Evolutionary conservation across 2,329 filamentous ascomycete genomes (phyloP).

Genomic region (Microsporum audouinii): DNA sequence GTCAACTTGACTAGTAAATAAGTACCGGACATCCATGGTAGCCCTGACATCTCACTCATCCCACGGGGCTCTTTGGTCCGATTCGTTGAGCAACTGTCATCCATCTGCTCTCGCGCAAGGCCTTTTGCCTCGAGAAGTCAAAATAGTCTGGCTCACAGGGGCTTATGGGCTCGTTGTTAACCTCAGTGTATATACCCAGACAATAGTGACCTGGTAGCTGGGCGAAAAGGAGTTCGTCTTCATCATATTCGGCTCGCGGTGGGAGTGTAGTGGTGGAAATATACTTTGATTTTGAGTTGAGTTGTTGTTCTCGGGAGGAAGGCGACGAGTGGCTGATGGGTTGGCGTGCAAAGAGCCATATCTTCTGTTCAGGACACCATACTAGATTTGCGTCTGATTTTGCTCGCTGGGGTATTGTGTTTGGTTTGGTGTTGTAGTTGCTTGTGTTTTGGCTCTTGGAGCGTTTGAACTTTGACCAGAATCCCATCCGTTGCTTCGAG

Average conservation of each 20-base stretch:
- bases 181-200: slow-evolving; percentile 5
- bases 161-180: neutral
- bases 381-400: slow-evolving; percentile 10
- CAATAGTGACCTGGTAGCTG: slow-evolving; percentile 15
- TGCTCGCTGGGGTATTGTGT: slow-evolving; percentile 8
- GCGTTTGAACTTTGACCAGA: slow-evolving; percentile 10
- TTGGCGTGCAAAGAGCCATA: slow-evolving; percentile 12
- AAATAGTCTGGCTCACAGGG: neutral
- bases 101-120: neutral
- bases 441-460: neutral
- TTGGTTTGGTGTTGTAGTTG: neutral
- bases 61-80: neutral
- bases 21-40: neutral
- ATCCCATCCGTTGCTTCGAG: slow-evolving; percentile 6
- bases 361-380: slow-evolving; percentile 13
- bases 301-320: neutral
- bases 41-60: neutral
- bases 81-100: neutral
- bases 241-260: neutral
- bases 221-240: slow-evolving; percentile 14
- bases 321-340: neutral
- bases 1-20: neutral
- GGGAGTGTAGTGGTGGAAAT: neutral
- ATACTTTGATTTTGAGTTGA: neutral
- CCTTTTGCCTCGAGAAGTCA: neutral